A percentile compares a stretch with the other conserved stretches of the same genome.
These are phyloP conservation scores for Vitis labrusca DNA, from an alignment of 164 flowering plant species.

Conservation along the genomic window DNA sequence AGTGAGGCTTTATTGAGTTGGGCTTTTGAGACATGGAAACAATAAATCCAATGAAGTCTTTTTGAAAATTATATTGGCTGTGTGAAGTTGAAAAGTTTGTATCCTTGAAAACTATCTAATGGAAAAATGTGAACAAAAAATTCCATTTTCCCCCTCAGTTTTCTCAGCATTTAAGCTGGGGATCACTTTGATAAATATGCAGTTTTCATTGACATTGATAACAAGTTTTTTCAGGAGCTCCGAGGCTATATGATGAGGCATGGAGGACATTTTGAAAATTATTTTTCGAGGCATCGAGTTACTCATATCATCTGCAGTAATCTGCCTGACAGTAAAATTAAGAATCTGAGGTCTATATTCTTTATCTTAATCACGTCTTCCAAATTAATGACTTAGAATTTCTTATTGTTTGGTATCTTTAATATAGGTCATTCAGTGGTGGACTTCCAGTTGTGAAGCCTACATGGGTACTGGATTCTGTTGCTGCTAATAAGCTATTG, in stretches of 20 bases:
- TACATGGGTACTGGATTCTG: constrained; percentile 76
- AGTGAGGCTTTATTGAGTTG: too few relatives aligned
- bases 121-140: too few relatives aligned
- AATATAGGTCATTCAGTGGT: constrained; percentile 74
- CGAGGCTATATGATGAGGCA: constrained; percentile 74
- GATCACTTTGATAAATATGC: neutral
- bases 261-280: constrained; percentile 91
- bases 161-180: neutral
- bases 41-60: neutral
- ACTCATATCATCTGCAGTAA: constrained; percentile 96
- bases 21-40: neutral
- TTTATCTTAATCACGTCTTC: neutral
- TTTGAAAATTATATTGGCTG: neutral
- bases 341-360: constrained; percentile 66
- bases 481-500: constrained; percentile 75
- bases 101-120: neutral
- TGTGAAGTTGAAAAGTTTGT: neutral
- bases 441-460: constrained; percentile 97
- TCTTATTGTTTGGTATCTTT: constrained; percentile 6
- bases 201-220: neutral
- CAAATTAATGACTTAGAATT: neutral
- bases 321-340: constrained; percentile 88
- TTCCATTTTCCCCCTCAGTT: neutral
- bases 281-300: constrained; percentile 80
- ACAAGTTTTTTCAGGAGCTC: constrained; percentile 54